phyloP scores from a whole-genome alignment of 192 early-diverging fungal species.

The Entomortierella chlamydospora region DNA sequence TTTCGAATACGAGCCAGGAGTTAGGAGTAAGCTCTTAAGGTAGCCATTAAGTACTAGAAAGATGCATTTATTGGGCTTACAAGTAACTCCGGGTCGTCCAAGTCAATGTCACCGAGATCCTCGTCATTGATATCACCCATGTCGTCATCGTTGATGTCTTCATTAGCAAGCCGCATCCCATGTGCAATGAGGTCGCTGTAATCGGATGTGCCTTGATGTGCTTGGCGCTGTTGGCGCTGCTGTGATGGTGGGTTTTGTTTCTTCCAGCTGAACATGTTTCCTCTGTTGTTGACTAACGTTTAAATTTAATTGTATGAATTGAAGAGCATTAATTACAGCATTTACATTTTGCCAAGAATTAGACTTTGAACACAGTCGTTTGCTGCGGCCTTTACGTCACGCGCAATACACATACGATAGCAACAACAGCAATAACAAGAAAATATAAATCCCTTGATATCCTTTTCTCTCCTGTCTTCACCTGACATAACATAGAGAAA shows the following conservation, averaged over 20 bases:
- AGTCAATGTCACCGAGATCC: conserved; percentile 55
- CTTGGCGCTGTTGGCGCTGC: conserved; percentile 31
- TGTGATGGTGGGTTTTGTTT: conserved; percentile 53
- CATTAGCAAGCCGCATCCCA: conserved; percentile 41
- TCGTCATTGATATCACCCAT: conserved; percentile 26
- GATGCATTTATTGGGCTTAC: conserved; percentile 33
- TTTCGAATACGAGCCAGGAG: neutral
- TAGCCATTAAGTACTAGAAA: neutral
- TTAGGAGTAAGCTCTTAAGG: neutral
- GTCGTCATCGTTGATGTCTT: conserved; percentile 37
- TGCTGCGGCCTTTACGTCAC: too few relatives aligned
- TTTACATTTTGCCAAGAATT: too few relatives aligned
- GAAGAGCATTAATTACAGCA: too few relatives aligned
- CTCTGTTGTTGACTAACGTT: neutral
- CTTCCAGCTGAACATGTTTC: conserved; percentile 49
- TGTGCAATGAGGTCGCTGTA: conserved; percentile 47
- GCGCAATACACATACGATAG: too few relatives aligned
- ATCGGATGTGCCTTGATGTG: conserved; percentile 12
- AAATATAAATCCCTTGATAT: too few relatives aligned
- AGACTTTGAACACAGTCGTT: too few relatives aligned
- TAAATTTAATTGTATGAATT: too few relatives aligned
- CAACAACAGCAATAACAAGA: too few relatives aligned
- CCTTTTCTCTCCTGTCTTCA: too few relatives aligned
- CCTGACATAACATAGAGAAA: too few relatives aligned
- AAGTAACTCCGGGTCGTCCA: conserved; percentile 65